Evolutionary conservation across 257 asterid species (phyloP).

Genomic region (Salvia miltiorrhiza): DNA sequence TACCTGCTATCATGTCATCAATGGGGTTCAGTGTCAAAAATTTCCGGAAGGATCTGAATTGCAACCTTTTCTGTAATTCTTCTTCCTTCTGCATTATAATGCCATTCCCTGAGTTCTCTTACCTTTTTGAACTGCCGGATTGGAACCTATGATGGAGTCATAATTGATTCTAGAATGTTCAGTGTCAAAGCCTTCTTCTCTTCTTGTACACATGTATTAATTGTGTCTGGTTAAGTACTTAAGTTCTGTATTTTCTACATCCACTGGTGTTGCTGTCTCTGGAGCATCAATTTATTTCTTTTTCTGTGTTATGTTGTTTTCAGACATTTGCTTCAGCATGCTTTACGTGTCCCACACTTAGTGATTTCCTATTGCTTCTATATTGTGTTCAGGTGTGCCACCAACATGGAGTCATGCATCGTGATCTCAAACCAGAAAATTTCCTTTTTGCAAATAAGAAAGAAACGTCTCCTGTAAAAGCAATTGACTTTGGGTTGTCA

Average conservation of each 20-base stretch:
- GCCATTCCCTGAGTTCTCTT: too few species aligned
- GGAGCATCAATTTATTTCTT: not conserved
- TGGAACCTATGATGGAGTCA: not conserved
- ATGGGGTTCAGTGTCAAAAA: too few species aligned
- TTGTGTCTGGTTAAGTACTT: not conserved
- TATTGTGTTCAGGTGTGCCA: conserved; percentile 56
- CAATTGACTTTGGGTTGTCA: conserved; percentile 74
- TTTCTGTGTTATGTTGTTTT: not conserved
- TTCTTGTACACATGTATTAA: not conserved
- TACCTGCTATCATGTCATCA: not conserved
- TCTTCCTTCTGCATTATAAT: too few species aligned
- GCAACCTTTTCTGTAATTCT: too few species aligned
- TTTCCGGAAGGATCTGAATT: too few species aligned
- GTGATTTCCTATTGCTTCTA: not conserved
- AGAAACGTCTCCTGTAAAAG: conserved; percentile 57
- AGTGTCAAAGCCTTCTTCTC: not conserved
- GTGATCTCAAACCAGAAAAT: conserved; percentile 77
- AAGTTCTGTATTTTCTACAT: not conserved
- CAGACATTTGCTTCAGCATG: not conserved
- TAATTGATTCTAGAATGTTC: not conserved
- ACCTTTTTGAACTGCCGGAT: not conserved
- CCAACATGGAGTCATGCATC: conserved; percentile 74
- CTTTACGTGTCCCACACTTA: not conserved
- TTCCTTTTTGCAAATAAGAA: conserved; percentile 65
- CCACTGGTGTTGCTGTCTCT: not conserved